Conservation (phyloP, 768 basidiomycete species). For the Suillus ampliporus region DNA sequence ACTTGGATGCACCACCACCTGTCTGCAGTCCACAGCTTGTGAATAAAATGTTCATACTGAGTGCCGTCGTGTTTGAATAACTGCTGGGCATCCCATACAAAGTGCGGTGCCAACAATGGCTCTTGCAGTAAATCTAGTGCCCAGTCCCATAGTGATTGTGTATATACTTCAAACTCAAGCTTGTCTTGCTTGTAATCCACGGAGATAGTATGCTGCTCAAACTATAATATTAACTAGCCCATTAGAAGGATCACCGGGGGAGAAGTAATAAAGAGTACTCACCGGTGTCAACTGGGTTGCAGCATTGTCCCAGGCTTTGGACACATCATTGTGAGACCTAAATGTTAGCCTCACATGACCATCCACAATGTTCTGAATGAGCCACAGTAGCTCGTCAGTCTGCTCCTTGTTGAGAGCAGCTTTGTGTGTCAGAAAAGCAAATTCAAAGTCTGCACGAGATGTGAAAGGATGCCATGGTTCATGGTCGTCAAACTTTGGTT, state of each 20-base stretch:
- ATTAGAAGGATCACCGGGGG: no score
- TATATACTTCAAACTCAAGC: slow-evolving; percentile 4
- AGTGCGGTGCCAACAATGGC: slow-evolving; percentile 14
- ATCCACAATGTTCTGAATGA: neutral
- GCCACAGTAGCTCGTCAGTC: neutral
- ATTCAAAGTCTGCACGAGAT: slow-evolving; percentile 15
- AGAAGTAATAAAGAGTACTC: no score
- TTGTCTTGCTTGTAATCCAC: slow-evolving; percentile 4
- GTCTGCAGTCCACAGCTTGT: slow-evolving; percentile 46
- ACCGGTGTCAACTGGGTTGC: slow-evolving; percentile 7
- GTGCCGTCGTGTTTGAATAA: slow-evolving; percentile 34
- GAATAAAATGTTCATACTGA: slow-evolving; percentile 30
- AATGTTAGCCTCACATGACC: slow-evolving; percentile 15
- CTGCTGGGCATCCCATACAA: slow-evolving; percentile 38
- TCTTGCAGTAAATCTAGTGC: slow-evolving; percentile 13
- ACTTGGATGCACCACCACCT: slow-evolving; percentile 46
- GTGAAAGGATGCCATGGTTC: slow-evolving; percentile 14
- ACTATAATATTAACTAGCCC: no score
- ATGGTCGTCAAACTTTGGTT: neutral
- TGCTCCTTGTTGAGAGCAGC: slow-evolving; percentile 13
- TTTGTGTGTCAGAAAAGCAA: slow-evolving; percentile 14
- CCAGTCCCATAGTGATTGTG: slow-evolving; percentile 13
- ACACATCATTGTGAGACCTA: slow-evolving; percentile 9
- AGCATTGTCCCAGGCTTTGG: slow-evolving; percentile 1
- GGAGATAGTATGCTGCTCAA: neutral